Conservation (phyloP, 2,329 filamentous ascomycete species). For the Botrytis byssoidea region DNA sequence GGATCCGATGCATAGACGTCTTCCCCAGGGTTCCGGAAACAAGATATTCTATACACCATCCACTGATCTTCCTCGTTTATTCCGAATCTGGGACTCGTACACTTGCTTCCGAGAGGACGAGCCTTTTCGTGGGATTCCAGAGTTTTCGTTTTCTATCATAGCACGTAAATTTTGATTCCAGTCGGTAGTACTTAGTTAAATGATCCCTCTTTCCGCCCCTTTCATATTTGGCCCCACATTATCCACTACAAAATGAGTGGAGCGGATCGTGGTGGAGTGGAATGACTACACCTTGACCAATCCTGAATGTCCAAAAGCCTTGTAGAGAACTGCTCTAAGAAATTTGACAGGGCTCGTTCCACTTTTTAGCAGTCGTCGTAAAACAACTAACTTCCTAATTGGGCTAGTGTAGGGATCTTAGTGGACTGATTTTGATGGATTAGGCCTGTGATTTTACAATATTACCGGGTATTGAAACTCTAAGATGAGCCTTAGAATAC, state of each 20-base stretch:
- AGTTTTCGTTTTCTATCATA: neutral
- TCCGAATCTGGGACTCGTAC: neutral
- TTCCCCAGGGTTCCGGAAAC: neutral
- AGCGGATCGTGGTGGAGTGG: neutral
- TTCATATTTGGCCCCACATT: neutral
- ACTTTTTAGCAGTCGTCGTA: neutral
- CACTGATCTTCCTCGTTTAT: neutral
- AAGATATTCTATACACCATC: neutral
- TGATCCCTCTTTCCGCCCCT: neutral
- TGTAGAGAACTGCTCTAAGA: neutral
- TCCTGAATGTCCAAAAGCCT: neutral
- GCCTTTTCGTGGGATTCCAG: neutral
- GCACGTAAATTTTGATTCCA: neutral
- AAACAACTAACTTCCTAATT: neutral
- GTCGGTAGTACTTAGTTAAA: neutral
- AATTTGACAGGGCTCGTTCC: neutral
- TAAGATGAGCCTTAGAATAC: neutral
- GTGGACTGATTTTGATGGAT: too few relatives aligned
- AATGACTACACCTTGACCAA: neutral
- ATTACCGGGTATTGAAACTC: neutral
- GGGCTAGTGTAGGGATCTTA: neutral
- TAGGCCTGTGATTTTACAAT: neutral
- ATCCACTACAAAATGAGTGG: neutral
- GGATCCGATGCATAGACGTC: neutral
- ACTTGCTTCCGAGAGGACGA: neutral